Percentiles rank a stretch among this genome's conserved stretches.
phyloP scores from a whole-genome alignment of 2,329 filamentous ascomycete species.

The Penicillium italicum region DNA sequence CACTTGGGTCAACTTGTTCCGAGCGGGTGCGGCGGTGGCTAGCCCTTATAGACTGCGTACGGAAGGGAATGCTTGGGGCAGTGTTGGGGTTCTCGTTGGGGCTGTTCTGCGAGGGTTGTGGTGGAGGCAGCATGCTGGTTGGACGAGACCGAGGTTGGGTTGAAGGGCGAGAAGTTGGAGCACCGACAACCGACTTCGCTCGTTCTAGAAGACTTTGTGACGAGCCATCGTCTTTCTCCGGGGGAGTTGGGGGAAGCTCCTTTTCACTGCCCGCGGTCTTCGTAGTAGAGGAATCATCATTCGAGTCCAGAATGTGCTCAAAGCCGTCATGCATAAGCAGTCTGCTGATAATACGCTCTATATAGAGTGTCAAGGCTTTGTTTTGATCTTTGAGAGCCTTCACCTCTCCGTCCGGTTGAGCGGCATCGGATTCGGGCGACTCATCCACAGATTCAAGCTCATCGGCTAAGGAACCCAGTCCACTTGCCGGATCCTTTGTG shows the following conservation, averaged over 20 bases:
- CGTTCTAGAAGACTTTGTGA: conserved; percentile 53
- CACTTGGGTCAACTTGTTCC: conserved; percentile 47
- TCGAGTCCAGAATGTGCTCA: conserved; percentile 85
- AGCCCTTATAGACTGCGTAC: conserved; percentile 40
- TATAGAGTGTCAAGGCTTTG: conserved; percentile 94
- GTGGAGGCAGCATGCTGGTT: conserved; percentile 42
- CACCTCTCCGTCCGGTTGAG: conserved; percentile 71
- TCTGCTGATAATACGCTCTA: conserved; percentile 98
- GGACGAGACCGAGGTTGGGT: conserved; percentile 46
- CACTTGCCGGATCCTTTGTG: conserved; percentile 42
- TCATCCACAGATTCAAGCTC: conserved; percentile 73
- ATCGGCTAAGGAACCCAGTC: conserved; percentile 68
- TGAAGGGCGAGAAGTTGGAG: conserved; percentile 35
- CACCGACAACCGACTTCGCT: conserved; percentile 58
- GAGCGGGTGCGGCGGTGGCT: conserved; percentile 50
- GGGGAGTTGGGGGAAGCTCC: conserved; percentile 74
- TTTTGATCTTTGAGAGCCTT: conserved; percentile 86
- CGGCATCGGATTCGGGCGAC: conserved; percentile 57
- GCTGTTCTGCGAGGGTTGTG: conserved; percentile 28
- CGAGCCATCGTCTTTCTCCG: conserved; percentile 49
- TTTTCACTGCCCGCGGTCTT: conserved; percentile 57
- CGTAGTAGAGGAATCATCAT: conserved; percentile 37
- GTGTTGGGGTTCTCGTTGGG: conserved; percentile 48
- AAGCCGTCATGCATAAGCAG: conserved; percentile 92
- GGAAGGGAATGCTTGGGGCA: conserved; percentile 48